Conservation (phyloP, 2,329 filamentous ascomycete species). For the Microcyclospora pomicola region DNA sequence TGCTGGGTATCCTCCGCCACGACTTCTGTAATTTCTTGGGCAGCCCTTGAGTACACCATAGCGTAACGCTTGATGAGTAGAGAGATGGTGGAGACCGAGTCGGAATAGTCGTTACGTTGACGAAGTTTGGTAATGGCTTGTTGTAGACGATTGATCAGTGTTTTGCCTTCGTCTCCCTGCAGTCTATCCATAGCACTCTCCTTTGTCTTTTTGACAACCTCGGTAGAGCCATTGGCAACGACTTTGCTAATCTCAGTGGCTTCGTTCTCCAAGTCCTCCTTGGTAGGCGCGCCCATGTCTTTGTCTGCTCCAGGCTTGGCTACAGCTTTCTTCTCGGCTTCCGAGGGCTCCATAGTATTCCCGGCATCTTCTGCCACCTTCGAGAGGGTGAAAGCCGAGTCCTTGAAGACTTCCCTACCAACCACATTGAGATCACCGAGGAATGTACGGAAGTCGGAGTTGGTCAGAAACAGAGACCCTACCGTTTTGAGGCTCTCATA, state of each 20-base stretch:
- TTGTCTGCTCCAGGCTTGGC: slow-evolving; percentile 39
- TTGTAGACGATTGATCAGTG: slow-evolving; percentile 62
- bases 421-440: slow-evolving; percentile 67
- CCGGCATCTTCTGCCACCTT: slow-evolving; percentile 61
- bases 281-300: slow-evolving; percentile 37
- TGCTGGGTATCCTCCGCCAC: slow-evolving; percentile 57
- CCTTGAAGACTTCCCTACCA: slow-evolving; percentile 70
- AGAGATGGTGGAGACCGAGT: slow-evolving; percentile 69
- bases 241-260: slow-evolving; percentile 32
- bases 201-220: slow-evolving; percentile 44
- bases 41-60: slow-evolving; percentile 58
- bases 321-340: slow-evolving; percentile 43
- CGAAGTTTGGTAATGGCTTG: slow-evolving; percentile 60
- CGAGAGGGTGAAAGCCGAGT: slow-evolving; percentile 69
- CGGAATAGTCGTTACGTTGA: slow-evolving; percentile 65
- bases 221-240: slow-evolving; percentile 30
- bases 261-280: slow-evolving; percentile 45
- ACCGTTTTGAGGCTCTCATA: slow-evolving; percentile 75
- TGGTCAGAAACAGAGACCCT: slow-evolving; percentile 71
- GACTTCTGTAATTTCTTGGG: slow-evolving; percentile 51
- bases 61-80: slow-evolving; percentile 67
- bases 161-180: slow-evolving; percentile 56
- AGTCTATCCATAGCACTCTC: slow-evolving; percentile 63
- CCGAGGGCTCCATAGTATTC: slow-evolving; percentile 56
- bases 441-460: slow-evolving; percentile 80